Percentiles rank a stretch among this genome's conserved stretches.
phyloP scores from a whole-genome alignment of 2,329 filamentous ascomycete genomes.

The Alternaria metachromatica region DNA sequence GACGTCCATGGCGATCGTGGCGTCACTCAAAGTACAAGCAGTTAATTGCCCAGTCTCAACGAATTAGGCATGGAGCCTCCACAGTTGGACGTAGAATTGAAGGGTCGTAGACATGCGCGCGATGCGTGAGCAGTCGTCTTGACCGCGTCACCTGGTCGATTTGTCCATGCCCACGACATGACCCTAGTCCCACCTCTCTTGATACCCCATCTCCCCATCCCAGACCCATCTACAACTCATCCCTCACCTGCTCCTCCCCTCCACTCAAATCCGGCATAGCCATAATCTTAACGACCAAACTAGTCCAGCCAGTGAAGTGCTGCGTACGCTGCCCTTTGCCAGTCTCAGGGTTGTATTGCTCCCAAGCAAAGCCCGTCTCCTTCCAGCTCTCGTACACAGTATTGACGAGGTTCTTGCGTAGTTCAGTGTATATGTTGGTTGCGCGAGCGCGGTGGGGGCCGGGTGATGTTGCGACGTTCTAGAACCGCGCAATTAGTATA shows the following conservation, averaged over 20 bases:
- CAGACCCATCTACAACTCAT: slow-evolving; percentile 35
- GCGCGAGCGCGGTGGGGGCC: slow-evolving; percentile 75
- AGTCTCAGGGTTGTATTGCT: slow-evolving; percentile 95
- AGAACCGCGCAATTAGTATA: background rate
- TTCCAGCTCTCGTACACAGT: slow-evolving; percentile 90
- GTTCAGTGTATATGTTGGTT: slow-evolving; percentile 73
- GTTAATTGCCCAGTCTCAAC: background rate
- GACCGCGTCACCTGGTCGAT: too few relatives aligned
- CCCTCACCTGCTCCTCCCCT: slow-evolving; percentile 23
- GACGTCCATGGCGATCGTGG: background rate
- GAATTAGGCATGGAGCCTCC: background rate
- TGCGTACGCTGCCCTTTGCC: slow-evolving; percentile 93
- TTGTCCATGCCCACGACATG: too few relatives aligned
- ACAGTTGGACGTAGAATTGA: background rate
- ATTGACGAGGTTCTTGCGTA: slow-evolving; percentile 84
- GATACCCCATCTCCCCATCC: background rate
- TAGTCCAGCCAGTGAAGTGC: slow-evolving; percentile 99
- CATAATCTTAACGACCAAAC: slow-evolving; percentile 96
- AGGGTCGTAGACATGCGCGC: too few relatives aligned
- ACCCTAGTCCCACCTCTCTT: too few relatives aligned
- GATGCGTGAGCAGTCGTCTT: too few relatives aligned
- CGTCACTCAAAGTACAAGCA: background rate
- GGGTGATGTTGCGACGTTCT: slow-evolving; percentile 68
- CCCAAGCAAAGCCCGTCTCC: slow-evolving; percentile 95
- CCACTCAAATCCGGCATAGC: slow-evolving; percentile 76